These are phyloP conservation scores for Middelhovenomyces tepae DNA, from an alignment of 805 yeast species.

Conservation along the genomic window DNA sequence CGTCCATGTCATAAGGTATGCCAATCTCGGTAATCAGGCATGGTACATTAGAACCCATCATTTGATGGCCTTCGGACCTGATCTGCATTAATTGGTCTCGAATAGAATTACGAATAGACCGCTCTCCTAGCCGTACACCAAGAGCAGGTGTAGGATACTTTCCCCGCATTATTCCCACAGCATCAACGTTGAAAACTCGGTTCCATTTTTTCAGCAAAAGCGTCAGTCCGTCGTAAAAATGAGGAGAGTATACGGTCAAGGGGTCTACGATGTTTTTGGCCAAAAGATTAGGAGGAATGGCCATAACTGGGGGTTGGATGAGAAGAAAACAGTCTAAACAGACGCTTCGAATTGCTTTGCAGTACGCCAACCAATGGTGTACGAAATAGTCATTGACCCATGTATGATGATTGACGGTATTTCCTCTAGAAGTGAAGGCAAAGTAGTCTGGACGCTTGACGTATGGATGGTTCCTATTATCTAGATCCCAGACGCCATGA, in stretches of 20 bases:
- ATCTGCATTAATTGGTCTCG: conserved; percentile 60
- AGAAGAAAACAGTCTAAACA: conserved; percentile 27
- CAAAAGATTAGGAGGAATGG: conserved; percentile 1
- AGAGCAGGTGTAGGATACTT: conserved; percentile 66
- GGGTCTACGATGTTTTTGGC: not conserved
- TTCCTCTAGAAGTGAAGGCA: conserved; percentile 18
- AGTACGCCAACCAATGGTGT: conserved; percentile 47
- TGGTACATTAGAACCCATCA: conserved; percentile 59
- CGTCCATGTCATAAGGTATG: conserved; percentile 93
- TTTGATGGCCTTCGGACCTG: conserved; percentile 49
- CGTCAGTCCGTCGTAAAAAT: conserved; percentile 89
- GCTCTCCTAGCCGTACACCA: conserved; percentile 60
- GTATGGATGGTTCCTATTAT: conserved; percentile 28
- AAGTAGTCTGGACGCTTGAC: conserved; percentile 43
- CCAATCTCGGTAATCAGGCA: conserved; percentile 90
- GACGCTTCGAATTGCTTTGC: conserved; percentile 37
- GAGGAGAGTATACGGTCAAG: conserved; percentile 37
- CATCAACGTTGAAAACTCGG: conserved; percentile 68
- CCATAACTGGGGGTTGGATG: conserved; percentile 2
- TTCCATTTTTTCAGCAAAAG: conserved; percentile 86
- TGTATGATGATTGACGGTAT: conserved; percentile 14
- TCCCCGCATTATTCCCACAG: conserved; percentile 73
- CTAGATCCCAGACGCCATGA: conserved; percentile 65
- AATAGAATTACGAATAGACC: conserved; percentile 61
- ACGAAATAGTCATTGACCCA: conserved; percentile 53